phyloP scores from a whole-genome alignment of 164 flowering plant species.

The Echeveria elegans region DNA sequence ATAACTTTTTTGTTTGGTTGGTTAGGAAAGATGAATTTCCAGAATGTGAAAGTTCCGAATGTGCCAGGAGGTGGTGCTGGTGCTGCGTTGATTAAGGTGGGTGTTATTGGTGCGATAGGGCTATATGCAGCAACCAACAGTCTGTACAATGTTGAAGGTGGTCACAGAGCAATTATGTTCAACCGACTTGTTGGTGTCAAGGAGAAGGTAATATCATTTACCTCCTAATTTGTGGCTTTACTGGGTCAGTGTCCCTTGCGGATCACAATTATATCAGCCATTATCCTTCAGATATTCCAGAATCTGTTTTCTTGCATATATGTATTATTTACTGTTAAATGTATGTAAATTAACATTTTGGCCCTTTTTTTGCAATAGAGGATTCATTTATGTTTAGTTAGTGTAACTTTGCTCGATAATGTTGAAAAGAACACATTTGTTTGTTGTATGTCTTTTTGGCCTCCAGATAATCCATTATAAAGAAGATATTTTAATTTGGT shows the following conservation, averaged over 20 bases:
- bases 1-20: neutral
- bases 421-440: no score
- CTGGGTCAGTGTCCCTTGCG: neutral
- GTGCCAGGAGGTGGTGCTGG: slow-evolving; percentile 48
- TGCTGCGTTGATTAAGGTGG: slow-evolving; percentile 47
- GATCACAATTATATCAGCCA: no score
- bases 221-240: neutral
- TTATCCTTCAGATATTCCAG: no score
- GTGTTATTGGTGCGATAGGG: slow-evolving; percentile 55
- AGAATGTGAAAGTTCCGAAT: slow-evolving; percentile 53
- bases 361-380: no score
- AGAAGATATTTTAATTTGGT: no score
- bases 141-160: slow-evolving; percentile 96
- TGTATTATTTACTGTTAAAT: no score
- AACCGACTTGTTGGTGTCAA: slow-evolving; percentile 76
- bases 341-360: no score
- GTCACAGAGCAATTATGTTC: slow-evolving; percentile 85
- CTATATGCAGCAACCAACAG: slow-evolving; percentile 60
- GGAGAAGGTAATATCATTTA: slow-evolving; percentile 51
- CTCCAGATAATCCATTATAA: no score
- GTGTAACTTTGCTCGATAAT: no score
- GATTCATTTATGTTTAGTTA: no score
- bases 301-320: no score
- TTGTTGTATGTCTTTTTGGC: no score
- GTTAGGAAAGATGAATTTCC: slow-evolving; percentile 37